A percentile compares a stretch with the other conserved stretches of the same genome.
These are phyloP conservation scores for Termitomyces heimii DNA, from an alignment of 768 basidiomycete species.

Conservation along the genomic window DNA sequence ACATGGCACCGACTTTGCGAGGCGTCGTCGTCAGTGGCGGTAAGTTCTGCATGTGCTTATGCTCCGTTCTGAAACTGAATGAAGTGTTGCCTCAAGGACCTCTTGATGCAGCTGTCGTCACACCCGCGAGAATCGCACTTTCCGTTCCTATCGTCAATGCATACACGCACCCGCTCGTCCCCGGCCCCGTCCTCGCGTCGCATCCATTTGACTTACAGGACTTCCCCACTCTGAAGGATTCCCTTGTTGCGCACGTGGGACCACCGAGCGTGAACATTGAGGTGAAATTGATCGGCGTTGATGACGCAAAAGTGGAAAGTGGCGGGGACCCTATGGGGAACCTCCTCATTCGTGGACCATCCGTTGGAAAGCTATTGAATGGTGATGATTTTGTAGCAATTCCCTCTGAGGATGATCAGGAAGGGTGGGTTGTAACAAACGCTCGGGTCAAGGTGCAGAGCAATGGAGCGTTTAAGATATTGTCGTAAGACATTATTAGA, in stretches of 20 bases:
- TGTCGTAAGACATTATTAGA: conserved; percentile 6
- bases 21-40: conserved; percentile 72
- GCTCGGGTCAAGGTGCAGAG: conserved; percentile 45
- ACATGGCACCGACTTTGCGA: conserved; percentile 55
- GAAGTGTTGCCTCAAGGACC: conserved; percentile 30
- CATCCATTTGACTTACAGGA: conserved; percentile 85
- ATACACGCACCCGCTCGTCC: conserved; percentile 54
- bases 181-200: conserved; percentile 76
- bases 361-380: conserved; percentile 51
- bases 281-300: conserved; percentile 64
- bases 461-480: conserved; percentile 60
- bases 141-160: conserved; percentile 71
- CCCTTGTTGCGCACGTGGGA: conserved; percentile 47
- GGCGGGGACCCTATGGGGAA: conserved; percentile 63
- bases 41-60: conserved; percentile 22
- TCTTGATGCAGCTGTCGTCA: conserved; percentile 43
- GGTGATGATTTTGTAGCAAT: conserved; percentile 35
- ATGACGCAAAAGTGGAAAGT: conserved; percentile 57
- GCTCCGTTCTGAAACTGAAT: neutral
- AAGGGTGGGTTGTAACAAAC: conserved; percentile 43
- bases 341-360: conserved; percentile 65
- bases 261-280: conserved; percentile 86
- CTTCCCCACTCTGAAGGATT: conserved; percentile 35
- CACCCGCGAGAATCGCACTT: conserved; percentile 65
- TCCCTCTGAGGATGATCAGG: conserved; percentile 23